phyloP scores from a whole-genome alignment of 2,329 filamentous ascomycete genomes.

The Incumbomyces delicatus region DNA sequence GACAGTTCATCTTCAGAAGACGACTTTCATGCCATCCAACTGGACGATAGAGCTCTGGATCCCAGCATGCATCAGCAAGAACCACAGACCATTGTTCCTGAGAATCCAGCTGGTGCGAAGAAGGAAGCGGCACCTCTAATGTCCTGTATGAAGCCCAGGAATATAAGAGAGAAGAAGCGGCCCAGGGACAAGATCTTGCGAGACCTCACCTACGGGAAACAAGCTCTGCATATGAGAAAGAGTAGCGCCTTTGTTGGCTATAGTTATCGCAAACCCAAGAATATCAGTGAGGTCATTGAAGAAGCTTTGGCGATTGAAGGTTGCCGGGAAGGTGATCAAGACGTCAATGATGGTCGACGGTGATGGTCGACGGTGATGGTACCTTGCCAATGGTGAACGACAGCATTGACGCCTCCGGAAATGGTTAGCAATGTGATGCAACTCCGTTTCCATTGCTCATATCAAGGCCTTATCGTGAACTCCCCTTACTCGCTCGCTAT shows the following conservation, averaged over 20 bases:
- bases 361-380: too few relatives aligned
- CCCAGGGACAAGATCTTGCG: slow-evolving; percentile 77
- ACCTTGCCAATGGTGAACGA: too few relatives aligned
- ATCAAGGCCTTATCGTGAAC: too few relatives aligned
- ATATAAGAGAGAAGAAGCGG: slow-evolving; percentile 58
- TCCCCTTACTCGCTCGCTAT: too few relatives aligned
- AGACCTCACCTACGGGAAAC: slow-evolving; percentile 55
- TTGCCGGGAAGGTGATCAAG: too few relatives aligned
- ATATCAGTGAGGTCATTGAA: slow-evolving; percentile 27
- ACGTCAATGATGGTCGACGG: too few relatives aligned
- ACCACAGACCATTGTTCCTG: slow-evolving; percentile 20
- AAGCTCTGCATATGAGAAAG: slow-evolving; percentile 72
- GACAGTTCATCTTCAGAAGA: slow-evolving; percentile 36
- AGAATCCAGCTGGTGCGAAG: slow-evolving; percentile 3
- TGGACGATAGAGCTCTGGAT: slow-evolving; percentile 2
- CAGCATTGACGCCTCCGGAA: too few relatives aligned
- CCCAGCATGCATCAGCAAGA: slow-evolving; percentile 17
- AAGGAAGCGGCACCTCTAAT: neutral
- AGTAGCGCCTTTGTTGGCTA: slow-evolving; percentile 81
- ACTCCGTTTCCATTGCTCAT: too few relatives aligned
- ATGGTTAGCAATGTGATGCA: too few relatives aligned
- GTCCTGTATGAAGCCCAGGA: slow-evolving; percentile 6
- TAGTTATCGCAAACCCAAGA: slow-evolving; percentile 54
- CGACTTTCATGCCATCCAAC: neutral
- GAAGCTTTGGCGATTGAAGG: slow-evolving; percentile 15